phyloP scores from a whole-genome alignment of 140 eudicot species.

The Flaveria floridana region DNA sequence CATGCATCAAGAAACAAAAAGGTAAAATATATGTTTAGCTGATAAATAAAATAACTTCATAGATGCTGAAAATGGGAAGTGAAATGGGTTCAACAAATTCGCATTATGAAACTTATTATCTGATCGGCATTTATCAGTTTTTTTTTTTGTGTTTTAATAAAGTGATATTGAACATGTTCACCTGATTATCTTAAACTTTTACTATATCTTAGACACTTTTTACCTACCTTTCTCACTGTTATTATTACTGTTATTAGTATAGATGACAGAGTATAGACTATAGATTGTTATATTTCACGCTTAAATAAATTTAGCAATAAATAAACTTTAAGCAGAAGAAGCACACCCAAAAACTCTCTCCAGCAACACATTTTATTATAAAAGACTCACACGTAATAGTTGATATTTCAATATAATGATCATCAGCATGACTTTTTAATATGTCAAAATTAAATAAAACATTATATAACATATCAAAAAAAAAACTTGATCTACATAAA shows the following conservation, averaged over 20 bases:
- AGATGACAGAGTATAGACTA: neutral
- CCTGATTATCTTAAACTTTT: neutral
- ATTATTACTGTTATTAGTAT: neutral
- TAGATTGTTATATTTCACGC: neutral
- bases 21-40: constrained; percentile 16
- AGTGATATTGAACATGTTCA: neutral
- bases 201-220: no score
- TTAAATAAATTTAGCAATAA: neutral
- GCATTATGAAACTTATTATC: neutral
- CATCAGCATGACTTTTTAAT: constrained; percentile 13
- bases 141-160: neutral
- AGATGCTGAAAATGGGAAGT: constrained; percentile 14
- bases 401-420: neutral
- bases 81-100: neutral
- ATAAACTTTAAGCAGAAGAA: constrained; percentile 1
- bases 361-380: neutral
- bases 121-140: neutral
- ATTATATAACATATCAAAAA: neutral
- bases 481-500: neutral
- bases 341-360: neutral
- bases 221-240: no score
- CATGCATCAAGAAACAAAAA: constrained; percentile 17
- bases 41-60: constrained; percentile 10
- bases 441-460: constrained; percentile 15
- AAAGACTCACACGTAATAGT: neutral